phyloP scores from a whole-genome alignment of 2,329 filamentous ascomycete species.

The Drechslerella coelobrocha region DNA sequence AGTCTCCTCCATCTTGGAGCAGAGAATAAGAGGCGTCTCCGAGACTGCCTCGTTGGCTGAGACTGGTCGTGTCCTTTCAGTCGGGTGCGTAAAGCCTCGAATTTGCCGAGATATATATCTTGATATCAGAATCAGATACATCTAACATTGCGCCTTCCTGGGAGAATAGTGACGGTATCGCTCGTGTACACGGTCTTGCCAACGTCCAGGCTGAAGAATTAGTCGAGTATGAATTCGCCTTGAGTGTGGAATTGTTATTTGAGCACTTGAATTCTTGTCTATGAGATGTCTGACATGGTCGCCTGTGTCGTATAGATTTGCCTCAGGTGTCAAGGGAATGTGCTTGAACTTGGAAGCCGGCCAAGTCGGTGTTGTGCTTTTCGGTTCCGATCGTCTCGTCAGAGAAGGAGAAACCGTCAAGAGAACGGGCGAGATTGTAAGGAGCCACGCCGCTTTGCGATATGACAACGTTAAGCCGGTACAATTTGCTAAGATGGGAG shows the following conservation, averaged over 20 bases:
- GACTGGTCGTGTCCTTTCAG: constrained; percentile 97
- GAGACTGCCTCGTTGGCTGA: constrained; percentile 96
- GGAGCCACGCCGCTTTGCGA: constrained; percentile 58
- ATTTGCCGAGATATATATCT: constrained; percentile 22
- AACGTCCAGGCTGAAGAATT: constrained; percentile 99
- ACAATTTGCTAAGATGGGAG: constrained; percentile 21
- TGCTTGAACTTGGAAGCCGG: constrained; percentile 99
- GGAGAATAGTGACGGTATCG: constrained; percentile 91
- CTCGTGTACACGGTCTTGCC: constrained; percentile 99
- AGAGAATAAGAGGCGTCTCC: constrained; percentile 97
- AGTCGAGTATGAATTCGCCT: constrained; percentile 80
- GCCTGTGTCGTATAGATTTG: constrained; percentile 72
- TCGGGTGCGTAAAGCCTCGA: constrained; percentile 76
- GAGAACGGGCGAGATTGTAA: constrained; percentile 98
- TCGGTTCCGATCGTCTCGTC: constrained; percentile 99
- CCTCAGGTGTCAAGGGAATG: constrained; percentile 99
- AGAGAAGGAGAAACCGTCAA: constrained; percentile 99
- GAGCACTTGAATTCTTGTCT: constrained; percentile 22
- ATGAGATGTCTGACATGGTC: constrained; percentile 33
- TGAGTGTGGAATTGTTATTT: constrained; percentile 23
- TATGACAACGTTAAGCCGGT: too few species aligned
- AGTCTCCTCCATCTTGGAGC: constrained; percentile 98
- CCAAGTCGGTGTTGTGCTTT: constrained; percentile 99
- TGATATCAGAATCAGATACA: constrained; percentile 15
- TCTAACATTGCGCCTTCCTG: constrained; percentile 56